Conservation (phyloP, 2,329 filamentous ascomycete species). For the Tympanopsis confertula region DNA sequence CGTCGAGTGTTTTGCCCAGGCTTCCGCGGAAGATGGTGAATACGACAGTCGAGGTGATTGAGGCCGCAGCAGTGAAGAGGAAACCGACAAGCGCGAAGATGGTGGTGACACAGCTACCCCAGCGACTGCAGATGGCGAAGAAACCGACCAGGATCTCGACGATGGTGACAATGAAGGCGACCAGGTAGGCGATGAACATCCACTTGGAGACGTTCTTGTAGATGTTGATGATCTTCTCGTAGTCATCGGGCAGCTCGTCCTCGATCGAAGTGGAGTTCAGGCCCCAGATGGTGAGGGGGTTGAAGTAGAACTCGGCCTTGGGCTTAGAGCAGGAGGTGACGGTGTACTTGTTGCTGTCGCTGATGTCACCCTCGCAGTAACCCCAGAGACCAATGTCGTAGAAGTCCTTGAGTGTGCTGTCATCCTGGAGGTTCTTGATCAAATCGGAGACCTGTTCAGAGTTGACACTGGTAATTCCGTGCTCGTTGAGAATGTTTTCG, state of each 20-base stretch:
- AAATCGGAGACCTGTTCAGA: constrained; percentile 10
- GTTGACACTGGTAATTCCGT: constrained; percentile 3
- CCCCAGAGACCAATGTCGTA: constrained; percentile 54
- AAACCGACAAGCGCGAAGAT: constrained; percentile 21
- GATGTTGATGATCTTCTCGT: constrained; percentile 42
- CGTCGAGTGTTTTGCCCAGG: constrained; percentile 41
- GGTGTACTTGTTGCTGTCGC: constrained; percentile 13
- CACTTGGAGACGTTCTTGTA: constrained; percentile 31
- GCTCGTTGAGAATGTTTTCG: constrained; percentile 4
- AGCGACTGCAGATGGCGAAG: constrained; percentile 25
- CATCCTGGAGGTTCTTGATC: not conserved
- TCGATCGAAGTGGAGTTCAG: constrained; percentile 31
- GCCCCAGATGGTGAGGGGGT: constrained; percentile 41
- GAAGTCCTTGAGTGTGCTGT: constrained; percentile 35
- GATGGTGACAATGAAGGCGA: constrained; percentile 50
- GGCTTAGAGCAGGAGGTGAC: constrained; percentile 35
- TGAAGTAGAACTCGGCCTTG: constrained; percentile 47
- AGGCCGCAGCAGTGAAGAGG: constrained; percentile 27
- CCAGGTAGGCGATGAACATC: constrained; percentile 40
- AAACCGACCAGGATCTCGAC: constrained; percentile 2
- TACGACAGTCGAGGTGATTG: constrained; percentile 44
- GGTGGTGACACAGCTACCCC: constrained; percentile 51
- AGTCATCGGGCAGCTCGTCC: constrained; percentile 26
- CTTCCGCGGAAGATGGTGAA: constrained; percentile 40
- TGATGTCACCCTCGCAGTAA: constrained; percentile 33